Evolutionary conservation across 2,329 filamentous ascomycete genomes (phyloP), one percentile per base, ranked within the genome.

Genomic region (Dothiorella sarmentorum): DNA sequence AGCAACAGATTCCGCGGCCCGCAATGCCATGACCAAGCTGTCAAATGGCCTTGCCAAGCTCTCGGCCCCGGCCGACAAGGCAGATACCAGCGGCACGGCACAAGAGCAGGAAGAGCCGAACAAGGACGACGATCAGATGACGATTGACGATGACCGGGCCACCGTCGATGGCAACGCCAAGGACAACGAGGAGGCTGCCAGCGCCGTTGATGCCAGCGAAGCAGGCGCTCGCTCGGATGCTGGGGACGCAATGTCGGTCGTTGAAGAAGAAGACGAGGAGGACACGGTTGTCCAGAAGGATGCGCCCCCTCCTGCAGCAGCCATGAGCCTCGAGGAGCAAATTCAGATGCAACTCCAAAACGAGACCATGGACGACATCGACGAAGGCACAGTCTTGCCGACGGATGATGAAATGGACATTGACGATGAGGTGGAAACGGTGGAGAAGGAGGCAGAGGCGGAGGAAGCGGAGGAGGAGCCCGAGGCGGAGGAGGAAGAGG

Each of bases 11-110:
- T 76, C 76, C 4, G 76, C 81, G 18, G 75, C 81, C 29, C 75
- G 79, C 5, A 82, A 83, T 45, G 73, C 76, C 20, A 72, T 85
- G n/a, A 76, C 78, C 61, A 85, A 84, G 62, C 64, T 86, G 2
- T 77, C 78, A 58, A 67, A 69, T 18, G 67, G 67, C 7, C 65
- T 87, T 10, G 75, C 29, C 81, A 56, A 83, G 85, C 64, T 76
- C 82, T 13, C 76, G 85, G 59, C 45, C 7, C 56, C 37, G 3
- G 27, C 45, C 18, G 57, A 52, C 27, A 40, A 43, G 24, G 76
- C 51, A n/a, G 31, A 60, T 13, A 38, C 38, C 17, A 47, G 52
- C n/a, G 52, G 58, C 13, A 24, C 43, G 37, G 53, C 51, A 2
- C 60, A 58, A 17, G 61, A 43, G 27, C 64, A 17, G 67, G 51